Base-by-base conservation (phyloP, 1,284 basidiomycete genomes). In the Wallemia ichthyophaga region DNA sequence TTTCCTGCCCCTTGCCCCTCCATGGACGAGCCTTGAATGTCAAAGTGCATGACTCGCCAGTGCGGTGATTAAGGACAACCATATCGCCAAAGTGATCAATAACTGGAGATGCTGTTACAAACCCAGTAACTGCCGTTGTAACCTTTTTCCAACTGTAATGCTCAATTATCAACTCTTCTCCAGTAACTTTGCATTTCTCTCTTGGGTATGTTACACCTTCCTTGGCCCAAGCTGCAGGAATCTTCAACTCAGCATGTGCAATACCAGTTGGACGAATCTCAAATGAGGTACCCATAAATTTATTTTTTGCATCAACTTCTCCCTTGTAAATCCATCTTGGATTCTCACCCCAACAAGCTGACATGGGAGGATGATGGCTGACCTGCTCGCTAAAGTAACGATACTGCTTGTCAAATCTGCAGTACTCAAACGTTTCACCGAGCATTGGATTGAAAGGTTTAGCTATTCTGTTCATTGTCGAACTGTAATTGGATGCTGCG, bases 401-500 rank as follows among this genome's bases (percentile, higher is more conserved):
- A 69, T 91, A 98, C 65, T 85, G 76, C 68, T 82, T 85, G 65
- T 92, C 86, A 24, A 85, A 71, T 56, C 82, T 74, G 53, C 85
- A 85, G 67, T 95, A 94, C 71, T 98, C 92, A 66, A 92, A 98
- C 1, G 88, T 92, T 72, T 98, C 91, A 61, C 77, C 74, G 67
- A 81, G 67, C 58, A 71, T 63, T 5, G 69, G 71, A 64, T 67
- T 68, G 71, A 91, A 91, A 0, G 87, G 88, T 69, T 92, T 91
- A n/a, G 87, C 87, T 61, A 94, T 89, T 33, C 88, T 78, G 1
- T 86, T 85, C 64, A 94, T 87, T 0, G 92, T 96, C 26, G 85
- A 89, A 13, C 85, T 88, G 71, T 98, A 96, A 72, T 96, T 96
- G 48, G 84, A 87, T 86, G 94, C 94, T 1, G 89, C 92, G 69